Conservation (phyloP, 768 basidiomycete species). For the Pisolithus tinctorius region DNA sequence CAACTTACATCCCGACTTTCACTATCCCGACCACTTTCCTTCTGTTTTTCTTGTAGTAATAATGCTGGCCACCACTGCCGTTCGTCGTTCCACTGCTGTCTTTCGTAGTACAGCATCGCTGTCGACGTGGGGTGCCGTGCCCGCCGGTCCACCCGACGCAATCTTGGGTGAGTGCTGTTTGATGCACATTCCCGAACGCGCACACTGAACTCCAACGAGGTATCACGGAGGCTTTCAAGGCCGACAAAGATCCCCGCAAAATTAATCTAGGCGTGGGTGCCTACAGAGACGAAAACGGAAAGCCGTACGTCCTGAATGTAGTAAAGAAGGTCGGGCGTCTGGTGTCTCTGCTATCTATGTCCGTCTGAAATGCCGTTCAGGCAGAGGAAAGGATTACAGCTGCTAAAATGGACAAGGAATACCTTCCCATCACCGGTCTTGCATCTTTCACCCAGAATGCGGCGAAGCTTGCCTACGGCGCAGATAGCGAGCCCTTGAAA, state of each 20-base stretch:
- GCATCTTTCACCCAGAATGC: constrained; percentile 81
- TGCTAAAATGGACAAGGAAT: constrained; percentile 83
- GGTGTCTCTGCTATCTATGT: background rate
- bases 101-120: constrained; percentile 34
- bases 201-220: constrained; percentile 37
- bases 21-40: constrained; percentile 16
- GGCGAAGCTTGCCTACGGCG: constrained; percentile 86
- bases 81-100: constrained; percentile 44
- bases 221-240: constrained; percentile 94
- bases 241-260: constrained; percentile 85
- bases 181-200: background rate
- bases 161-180: constrained; percentile 63
- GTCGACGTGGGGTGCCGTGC: constrained; percentile 78
- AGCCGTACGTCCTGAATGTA: constrained; percentile 86
- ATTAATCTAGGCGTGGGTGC: constrained; percentile 98
- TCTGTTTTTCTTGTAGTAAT: constrained; percentile 28
- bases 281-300: constrained; percentile 90
- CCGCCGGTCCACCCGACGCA: constrained; percentile 86
- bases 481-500: constrained; percentile 64
- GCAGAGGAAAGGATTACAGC: constrained; percentile 69
- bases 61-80: constrained; percentile 40
- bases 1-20: constrained; percentile 4
- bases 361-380: constrained; percentile 29
- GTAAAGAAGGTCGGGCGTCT: constrained; percentile 67
- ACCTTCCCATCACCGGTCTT: constrained; percentile 91